phyloP scores from a whole-genome alignment of 2,329 filamentous ascomycete genomes.

The Escovopsis weberi region DNA sequence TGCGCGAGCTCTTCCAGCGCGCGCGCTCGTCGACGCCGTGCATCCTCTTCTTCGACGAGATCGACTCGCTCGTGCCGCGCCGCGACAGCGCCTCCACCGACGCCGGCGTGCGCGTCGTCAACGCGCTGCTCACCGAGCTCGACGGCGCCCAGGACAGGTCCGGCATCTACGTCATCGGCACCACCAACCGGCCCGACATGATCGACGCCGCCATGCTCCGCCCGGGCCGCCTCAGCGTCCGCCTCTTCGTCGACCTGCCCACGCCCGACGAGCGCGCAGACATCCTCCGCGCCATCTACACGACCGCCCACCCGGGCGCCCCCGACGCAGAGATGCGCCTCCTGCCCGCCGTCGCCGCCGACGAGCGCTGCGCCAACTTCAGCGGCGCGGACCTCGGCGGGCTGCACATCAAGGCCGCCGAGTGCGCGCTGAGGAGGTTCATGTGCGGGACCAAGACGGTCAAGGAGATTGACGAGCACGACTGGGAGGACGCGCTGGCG shows the following conservation, averaged over 20 bases:
- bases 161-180: conserved; percentile 88
- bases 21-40: conserved; percentile 79
- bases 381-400: conserved; percentile 50
- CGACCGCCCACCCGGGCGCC: conserved; percentile 23
- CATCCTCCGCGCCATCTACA: conserved; percentile 59
- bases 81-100: conserved; percentile 69
- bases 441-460: conserved; percentile 14
- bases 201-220: conserved; percentile 93
- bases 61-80: conserved; percentile 80
- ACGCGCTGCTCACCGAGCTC: conserved; percentile 85
- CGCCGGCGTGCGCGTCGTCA: conserved; percentile 78
- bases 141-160: conserved; percentile 69
- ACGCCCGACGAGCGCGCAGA: conserved; percentile 66
- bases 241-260: conserved; percentile 82
- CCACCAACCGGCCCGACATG: conserved; percentile 90
- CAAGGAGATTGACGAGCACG: conserved; percentile 19
- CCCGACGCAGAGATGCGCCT: conserved; percentile 33
- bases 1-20: conserved; percentile 81
- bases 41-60: conserved; percentile 95
- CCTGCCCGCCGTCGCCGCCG: conserved; percentile 51
- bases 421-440: conserved; percentile 31
- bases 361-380: conserved; percentile 57
- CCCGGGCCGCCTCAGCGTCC: conserved; percentile 74
- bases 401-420: conserved; percentile 32
- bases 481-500: conserved; percentile 39